Percentiles rank a stretch among this genome's conserved stretches.
These are phyloP conservation scores for Neopestalotiopsis sp. DNA, from an alignment of 2,329 filamentous ascomycete genomes.

Conservation along the genomic window DNA sequence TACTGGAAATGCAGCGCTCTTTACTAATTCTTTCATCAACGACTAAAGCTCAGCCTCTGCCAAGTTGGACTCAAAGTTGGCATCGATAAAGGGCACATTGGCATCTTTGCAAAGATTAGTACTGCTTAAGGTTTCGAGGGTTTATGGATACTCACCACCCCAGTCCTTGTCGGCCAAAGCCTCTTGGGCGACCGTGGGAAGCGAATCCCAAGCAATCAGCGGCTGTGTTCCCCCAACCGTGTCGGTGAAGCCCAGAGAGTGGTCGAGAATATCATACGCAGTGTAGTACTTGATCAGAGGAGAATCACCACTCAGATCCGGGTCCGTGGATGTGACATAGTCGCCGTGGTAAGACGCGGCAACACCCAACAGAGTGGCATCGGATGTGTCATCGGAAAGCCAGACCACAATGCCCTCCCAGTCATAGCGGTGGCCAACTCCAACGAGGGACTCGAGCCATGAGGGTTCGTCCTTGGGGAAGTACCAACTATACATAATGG, in stretches of 20 bases:
- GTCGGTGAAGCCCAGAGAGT: conserved; percentile 12
- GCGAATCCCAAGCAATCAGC: conserved; percentile 13
- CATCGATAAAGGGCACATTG: conserved; percentile 16
- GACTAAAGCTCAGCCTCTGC: conserved; percentile 10
- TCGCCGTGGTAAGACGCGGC: conserved; percentile 38
- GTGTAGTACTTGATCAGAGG: conserved; percentile 17
- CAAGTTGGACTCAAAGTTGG: conserved; percentile 17
- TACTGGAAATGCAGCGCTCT: not conserved
- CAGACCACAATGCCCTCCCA: conserved; percentile 41
- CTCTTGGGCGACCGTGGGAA: conserved; percentile 14
- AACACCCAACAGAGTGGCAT: conserved; percentile 34
- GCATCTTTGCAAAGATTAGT: conserved; percentile 5
- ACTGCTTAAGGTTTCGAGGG: not conserved
- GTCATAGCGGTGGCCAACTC: conserved; percentile 41
- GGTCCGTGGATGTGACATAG: conserved; percentile 11
- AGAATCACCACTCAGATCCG: conserved; percentile 10
- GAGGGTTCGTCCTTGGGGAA: conserved; percentile 46
- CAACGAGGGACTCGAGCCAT: conserved; percentile 19
- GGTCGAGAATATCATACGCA: conserved; percentile 9
- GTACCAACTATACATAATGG: conserved; percentile 39
- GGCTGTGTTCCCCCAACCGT: conserved; percentile 15
- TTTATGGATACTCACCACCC: not conserved
- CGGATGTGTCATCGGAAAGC: conserved; percentile 25
- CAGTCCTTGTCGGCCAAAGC: conserved; percentile 15
- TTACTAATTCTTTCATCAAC: not conserved